Conservation (phyloP, 108 stramenopile species). For the Nitzschia sp. region DNA sequence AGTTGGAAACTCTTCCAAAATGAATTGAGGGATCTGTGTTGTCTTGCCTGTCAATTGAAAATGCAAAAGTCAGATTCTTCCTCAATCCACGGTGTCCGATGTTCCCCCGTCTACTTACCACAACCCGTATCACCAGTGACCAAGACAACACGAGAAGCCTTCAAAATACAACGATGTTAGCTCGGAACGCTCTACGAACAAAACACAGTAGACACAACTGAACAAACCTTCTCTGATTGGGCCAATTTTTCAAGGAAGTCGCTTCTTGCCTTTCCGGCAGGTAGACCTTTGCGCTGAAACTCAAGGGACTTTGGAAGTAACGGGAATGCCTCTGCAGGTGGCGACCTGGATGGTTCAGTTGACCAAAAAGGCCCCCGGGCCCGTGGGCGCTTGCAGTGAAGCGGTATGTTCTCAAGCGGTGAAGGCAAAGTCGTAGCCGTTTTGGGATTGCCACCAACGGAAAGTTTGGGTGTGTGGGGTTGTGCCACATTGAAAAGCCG, state of each 20-base stretch:
- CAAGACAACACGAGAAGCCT: constrained; percentile 58
- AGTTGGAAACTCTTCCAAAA: constrained; percentile 79
- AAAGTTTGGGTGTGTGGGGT: too few species aligned
- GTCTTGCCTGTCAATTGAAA: constrained; percentile 43
- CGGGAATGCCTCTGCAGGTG: constrained; percentile 62
- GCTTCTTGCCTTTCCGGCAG: constrained; percentile 60
- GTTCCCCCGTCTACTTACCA: constrained; percentile 25
- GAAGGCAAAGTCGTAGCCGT: not conserved
- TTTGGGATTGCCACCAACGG: too few species aligned
- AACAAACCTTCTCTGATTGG: constrained; percentile 44
- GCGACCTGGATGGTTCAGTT: constrained; percentile 48
- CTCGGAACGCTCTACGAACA: too few species aligned
- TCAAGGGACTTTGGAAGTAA: constrained; percentile 44
- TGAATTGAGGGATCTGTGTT: constrained; percentile 90
- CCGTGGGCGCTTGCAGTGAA: constrained; percentile 32
- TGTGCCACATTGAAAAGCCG: constrained; percentile 1
- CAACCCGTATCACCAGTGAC: constrained; percentile 88
- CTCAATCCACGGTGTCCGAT: not conserved
- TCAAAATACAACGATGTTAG: not conserved
- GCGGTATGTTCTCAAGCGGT: not conserved
- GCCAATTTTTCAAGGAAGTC: constrained; percentile 60
- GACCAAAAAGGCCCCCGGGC: constrained; percentile 69
- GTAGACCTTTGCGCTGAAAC: constrained; percentile 57
- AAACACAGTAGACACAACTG: too few species aligned
- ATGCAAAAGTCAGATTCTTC: not conserved